Percentiles rank a stretch among this genome's conserved stretches.
These are phyloP conservation scores for Alternaria angustiovoidea DNA, from an alignment of 2,329 filamentous ascomycete genomes.

Conservation along the genomic window DNA sequence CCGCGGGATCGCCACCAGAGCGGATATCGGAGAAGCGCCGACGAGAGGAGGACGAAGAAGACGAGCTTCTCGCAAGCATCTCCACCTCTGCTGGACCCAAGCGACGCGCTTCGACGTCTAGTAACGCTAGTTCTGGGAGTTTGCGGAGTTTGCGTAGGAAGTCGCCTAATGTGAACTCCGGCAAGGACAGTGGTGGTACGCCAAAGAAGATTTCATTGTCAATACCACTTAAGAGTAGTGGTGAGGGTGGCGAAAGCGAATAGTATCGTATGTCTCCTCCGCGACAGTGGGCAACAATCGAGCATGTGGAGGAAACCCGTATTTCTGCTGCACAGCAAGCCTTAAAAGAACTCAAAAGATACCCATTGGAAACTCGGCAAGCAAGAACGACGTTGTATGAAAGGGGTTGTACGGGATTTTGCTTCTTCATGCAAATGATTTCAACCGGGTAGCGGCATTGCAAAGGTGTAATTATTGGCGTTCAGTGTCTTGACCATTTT, in stretches of 20 bases:
- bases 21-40: constrained; percentile 87
- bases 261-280: constrained; percentile 19
- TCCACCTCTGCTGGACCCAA: constrained; percentile 59
- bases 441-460: constrained; percentile 36
- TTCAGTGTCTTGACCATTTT: constrained; percentile 23
- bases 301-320: constrained; percentile 23
- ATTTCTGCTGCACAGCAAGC: constrained; percentile 35
- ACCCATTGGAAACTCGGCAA: constrained; percentile 44
- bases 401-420: constrained; percentile 34
- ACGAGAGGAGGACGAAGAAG: constrained; percentile 91
- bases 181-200: constrained; percentile 51
- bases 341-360: constrained; percentile 43
- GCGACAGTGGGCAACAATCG: constrained; percentile 8
- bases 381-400: constrained; percentile 44
- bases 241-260: constrained; percentile 43
- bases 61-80: constrained; percentile 82
- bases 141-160: constrained; percentile 53
- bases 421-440: constrained; percentile 29
- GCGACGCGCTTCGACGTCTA: constrained; percentile 52
- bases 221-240: constrained; percentile 50
- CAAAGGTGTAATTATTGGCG: constrained; percentile 38
- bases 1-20: constrained; percentile 63
- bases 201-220: constrained; percentile 54
- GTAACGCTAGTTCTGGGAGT: constrained; percentile 45
- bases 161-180: constrained; percentile 52